Evolutionary conservation across 257 asterid genomes (phyloP).

Genomic region (Prunella vulgaris): DNA sequence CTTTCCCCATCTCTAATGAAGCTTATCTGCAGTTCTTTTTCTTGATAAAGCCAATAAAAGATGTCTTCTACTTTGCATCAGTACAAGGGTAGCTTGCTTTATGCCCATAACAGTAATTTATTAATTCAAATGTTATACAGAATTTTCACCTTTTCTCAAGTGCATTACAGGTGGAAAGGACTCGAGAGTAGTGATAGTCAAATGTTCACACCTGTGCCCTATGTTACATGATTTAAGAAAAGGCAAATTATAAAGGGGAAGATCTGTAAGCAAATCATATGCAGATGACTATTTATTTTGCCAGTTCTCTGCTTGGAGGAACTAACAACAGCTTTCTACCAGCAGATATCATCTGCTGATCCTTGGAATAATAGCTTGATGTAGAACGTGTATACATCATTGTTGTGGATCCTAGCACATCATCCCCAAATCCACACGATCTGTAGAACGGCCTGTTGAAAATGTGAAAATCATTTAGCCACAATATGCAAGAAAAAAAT

Average conservation of each 20-base stretch:
- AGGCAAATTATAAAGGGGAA: neutral
- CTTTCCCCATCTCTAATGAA: slow-evolving; percentile 43
- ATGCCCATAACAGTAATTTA: slow-evolving; percentile 25
- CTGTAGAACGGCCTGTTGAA: slow-evolving; percentile 47
- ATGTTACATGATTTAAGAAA: neutral
- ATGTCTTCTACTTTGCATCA: slow-evolving; percentile 22
- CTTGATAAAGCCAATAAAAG: slow-evolving; percentile 38
- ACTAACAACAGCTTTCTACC: slow-evolving; percentile 56
- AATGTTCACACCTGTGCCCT: slow-evolving; percentile 24
- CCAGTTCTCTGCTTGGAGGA: slow-evolving; percentile 41
- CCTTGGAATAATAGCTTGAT: slow-evolving; percentile 21
- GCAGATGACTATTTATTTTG: slow-evolving; percentile 8
- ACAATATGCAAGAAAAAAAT: neutral
- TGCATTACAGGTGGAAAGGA: slow-evolving; percentile 37
- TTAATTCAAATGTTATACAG: slow-evolving; percentile 3
- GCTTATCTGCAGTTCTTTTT: slow-evolving; percentile 22
- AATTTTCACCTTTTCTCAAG: slow-evolving; percentile 12
- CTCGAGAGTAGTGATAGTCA: slow-evolving; percentile 33
- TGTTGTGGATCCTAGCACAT: slow-evolving; percentile 64
- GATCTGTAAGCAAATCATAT: neutral
- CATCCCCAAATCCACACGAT: slow-evolving; percentile 84
- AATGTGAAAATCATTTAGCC: neutral
- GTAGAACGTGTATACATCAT: slow-evolving; percentile 63
- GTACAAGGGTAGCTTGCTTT: slow-evolving; percentile 33
- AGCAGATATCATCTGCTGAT: slow-evolving; percentile 40